Conservation (phyloP, 176 grass and related monocot genomes). For the Panicum miliaceum region DNA sequence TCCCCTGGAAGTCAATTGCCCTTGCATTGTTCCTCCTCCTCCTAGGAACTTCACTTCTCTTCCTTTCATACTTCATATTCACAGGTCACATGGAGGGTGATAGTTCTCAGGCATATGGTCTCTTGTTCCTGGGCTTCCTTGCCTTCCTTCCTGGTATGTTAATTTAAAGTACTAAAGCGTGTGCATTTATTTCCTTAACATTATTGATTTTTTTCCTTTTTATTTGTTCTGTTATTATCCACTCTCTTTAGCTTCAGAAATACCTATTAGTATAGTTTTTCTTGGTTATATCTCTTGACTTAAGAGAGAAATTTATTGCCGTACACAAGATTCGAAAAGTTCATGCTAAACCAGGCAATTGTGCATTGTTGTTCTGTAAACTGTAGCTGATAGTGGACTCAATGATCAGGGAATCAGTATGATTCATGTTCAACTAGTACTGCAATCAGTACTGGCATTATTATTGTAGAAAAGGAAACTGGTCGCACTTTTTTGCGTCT, state of each 20-base stretch:
- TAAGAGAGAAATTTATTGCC: constrained; percentile 11
- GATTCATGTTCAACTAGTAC: neutral
- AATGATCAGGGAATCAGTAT: neutral
- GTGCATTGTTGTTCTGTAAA: neutral
- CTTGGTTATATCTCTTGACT: neutral
- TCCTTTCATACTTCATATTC: constrained; percentile 84
- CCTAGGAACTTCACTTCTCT: constrained; percentile 67
- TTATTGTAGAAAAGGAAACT: neutral
- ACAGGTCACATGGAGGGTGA: constrained; percentile 92
- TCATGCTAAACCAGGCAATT: neutral
- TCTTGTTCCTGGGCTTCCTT: constrained; percentile 83
- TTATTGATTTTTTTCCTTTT: neutral
- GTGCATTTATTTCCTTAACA: neutral
- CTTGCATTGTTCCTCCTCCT: constrained; percentile 82
- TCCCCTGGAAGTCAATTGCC: constrained; percentile 90
- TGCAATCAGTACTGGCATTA: neutral
- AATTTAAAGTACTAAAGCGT: neutral
- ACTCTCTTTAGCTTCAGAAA: neutral
- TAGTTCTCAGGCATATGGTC: constrained; percentile 75
- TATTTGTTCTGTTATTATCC: neutral
- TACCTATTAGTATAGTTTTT: constrained; percentile 7
- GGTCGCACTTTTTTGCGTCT: neutral
- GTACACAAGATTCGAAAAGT: neutral
- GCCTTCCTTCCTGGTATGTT: constrained; percentile 94
- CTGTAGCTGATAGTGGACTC: neutral